A percentile compares a stretch with the other conserved stretches of the same genome.
Evolutionary conservation across 768 basidiomycete genomes (phyloP).

Genomic region (Clavaria fumosa): DNA sequence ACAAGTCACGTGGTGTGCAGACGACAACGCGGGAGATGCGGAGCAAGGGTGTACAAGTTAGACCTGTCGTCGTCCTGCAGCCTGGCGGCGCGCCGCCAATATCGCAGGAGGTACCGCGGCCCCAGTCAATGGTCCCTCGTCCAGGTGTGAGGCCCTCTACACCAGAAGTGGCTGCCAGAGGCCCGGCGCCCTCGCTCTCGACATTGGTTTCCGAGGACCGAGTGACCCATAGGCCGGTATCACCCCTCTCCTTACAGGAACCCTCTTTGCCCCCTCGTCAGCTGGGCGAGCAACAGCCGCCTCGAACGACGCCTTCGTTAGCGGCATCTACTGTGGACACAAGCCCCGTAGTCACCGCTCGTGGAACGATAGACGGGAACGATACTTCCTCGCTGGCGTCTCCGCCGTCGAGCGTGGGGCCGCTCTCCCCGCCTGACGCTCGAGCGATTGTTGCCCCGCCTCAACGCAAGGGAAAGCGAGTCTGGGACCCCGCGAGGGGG

Average conservation of each 20-base stretch:
- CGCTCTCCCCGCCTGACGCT: slow-evolving; percentile 33
- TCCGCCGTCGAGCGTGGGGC: slow-evolving; percentile 40
- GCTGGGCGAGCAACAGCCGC: slow-evolving; percentile 1
- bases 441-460: slow-evolving; percentile 19
- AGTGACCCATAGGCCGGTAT: neutral
- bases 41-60: slow-evolving; percentile 45
- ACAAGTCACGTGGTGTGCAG: slow-evolving; percentile 57
- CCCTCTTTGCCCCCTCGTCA: neutral
- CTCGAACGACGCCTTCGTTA: slow-evolving; percentile 9
- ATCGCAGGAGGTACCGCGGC: neutral
- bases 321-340: slow-evolving; percentile 6
- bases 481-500: slow-evolving; percentile 77
- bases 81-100: neutral
- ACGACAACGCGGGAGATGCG: slow-evolving; percentile 40
- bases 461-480: slow-evolving; percentile 41
- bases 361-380: slow-evolving; percentile 26
- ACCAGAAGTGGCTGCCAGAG: slow-evolving; percentile 14
- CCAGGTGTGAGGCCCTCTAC: slow-evolving; percentile 17
- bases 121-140: neutral
- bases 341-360: slow-evolving; percentile 13
- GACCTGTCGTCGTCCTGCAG: neutral
- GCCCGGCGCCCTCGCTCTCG: slow-evolving; percentile 13
- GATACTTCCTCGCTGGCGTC: slow-evolving; percentile 31
- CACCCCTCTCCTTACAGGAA: neutral
- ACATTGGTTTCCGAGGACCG: neutral